Evolutionary conservation across 2,329 filamentous ascomycete species (phyloP).

Genomic region (Aspergillus ochraceus): DNA sequence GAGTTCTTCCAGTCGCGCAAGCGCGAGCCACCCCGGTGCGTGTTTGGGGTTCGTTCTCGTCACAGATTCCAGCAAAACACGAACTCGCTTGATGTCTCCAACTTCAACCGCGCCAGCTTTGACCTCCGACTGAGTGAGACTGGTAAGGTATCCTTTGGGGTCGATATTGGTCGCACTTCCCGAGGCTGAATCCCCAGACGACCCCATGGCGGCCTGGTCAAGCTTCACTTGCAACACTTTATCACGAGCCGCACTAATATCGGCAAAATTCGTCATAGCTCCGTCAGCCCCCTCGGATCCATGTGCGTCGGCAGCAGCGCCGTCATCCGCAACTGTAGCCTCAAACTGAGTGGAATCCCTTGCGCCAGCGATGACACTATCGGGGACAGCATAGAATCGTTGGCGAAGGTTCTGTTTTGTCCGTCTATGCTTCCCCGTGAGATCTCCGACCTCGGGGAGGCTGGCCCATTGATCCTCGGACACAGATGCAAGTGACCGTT

Average conservation of each 20-base stretch:
- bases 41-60: slow-evolving; percentile 97
- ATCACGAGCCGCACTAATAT: slow-evolving; percentile 93
- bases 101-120: slow-evolving; percentile 80
- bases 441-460: slow-evolving; percentile 90
- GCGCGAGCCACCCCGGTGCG: slow-evolving; percentile 92
- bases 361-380: slow-evolving; percentile 88
- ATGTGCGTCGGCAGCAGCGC: slow-evolving; percentile 50
- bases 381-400: slow-evolving; percentile 92
- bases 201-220: slow-evolving; percentile 78
- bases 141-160: slow-evolving; percentile 93
- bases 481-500: slow-evolving; percentile 82
- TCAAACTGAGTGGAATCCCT: slow-evolving; percentile 78
- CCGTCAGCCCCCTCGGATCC: slow-evolving; percentile 63
- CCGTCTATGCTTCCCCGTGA: slow-evolving; percentile 90
- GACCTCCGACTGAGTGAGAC: slow-evolving; percentile 76
- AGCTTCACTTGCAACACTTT: slow-evolving; percentile 94
- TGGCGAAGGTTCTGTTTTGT: slow-evolving; percentile 79
- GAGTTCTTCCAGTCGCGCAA: slow-evolving; percentile 86
- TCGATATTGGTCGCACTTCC: slow-evolving; percentile 91
- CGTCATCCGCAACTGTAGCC: slow-evolving; percentile 84
- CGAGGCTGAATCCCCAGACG: slow-evolving; percentile 65
- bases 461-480: slow-evolving; percentile 96
- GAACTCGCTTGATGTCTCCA: slow-evolving; percentile 91
- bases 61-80: slow-evolving; percentile 90
- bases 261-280: slow-evolving; percentile 96